Conservation (phyloP, 148 eudicot species). For the Cornus florida region DNA sequence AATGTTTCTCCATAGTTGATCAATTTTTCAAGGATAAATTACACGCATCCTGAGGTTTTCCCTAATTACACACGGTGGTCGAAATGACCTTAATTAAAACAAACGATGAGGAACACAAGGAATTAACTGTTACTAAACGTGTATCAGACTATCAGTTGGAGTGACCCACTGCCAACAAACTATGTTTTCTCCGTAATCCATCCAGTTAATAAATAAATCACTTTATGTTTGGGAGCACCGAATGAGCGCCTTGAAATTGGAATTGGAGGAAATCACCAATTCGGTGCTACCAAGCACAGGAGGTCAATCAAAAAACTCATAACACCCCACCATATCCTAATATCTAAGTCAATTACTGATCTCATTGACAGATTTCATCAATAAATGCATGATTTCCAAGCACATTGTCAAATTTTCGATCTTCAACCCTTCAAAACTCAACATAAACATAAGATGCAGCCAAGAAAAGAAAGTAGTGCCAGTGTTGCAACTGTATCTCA, state of each 20-base stretch:
- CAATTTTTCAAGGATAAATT: too few relatives aligned
- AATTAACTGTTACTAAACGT: too few relatives aligned
- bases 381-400: background rate
- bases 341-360: background rate
- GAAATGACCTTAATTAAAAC: background rate
- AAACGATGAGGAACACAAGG: too few relatives aligned
- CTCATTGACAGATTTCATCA: background rate
- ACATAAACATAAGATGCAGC: background rate
- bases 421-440: background rate
- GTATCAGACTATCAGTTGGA: background rate
- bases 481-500: background rate
- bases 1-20: background rate
- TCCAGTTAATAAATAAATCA: background rate
- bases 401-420: background rate
- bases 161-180: background rate
- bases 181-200: background rate
- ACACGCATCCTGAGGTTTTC: too few relatives aligned
- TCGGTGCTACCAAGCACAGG: background rate
- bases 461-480: background rate
- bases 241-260: too few relatives aligned
- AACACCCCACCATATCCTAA: background rate
- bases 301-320: background rate
- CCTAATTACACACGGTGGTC: too few relatives aligned
- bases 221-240: too few relatives aligned
- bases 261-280: too few relatives aligned